Evolutionary conservation across 2,329 filamentous ascomycete species (phyloP), one percentile per base, ranked within the genome.

Genomic region (Dothistroma septosporum): DNA sequence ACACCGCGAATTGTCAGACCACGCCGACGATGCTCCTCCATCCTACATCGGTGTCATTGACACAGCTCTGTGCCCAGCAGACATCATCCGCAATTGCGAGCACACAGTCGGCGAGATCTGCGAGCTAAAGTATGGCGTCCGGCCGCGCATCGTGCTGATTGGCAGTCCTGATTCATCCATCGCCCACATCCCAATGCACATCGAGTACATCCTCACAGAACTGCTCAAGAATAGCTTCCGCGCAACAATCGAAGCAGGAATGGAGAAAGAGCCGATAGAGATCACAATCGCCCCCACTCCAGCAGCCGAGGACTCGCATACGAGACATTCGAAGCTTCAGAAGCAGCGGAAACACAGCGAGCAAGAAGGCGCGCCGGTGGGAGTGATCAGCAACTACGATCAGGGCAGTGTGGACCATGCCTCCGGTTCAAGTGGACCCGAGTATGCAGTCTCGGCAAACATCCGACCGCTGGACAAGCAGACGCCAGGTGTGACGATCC

Each of bases 121-220:
- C 78, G 94, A 97, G 79, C 83, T 97, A 37, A 93, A 94, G 64
- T 99, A 99, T 72, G 94, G 94, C 55, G 86, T 95, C 1, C 85
- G 94, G 0, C 94, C 94, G 0, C 83, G 82, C 1, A 83, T 96
- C 70, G 78, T 87, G 52, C 88, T 99, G 69, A 89, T 92, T 66
- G 94, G 94, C 65, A 88, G 95, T 73, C 87, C 89, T 0, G 87
- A 89, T 55, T 91, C 92, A n/a, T 88, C 87, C 0, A 96, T 99
- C 72, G 92, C 93, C 21, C 94, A 95, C 71, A 88, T 99, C 9
- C 94, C 94, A 14, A 94, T 96, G 74, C 94, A 99, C 75, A 83
- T 99, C 24, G 93, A 97, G 76, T 99, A 99, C 75, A 97, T 99
- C 66, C 85, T 97, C 65, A 99, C 93, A 0, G 94, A 99, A 76